These are phyloP conservation scores for Tylopilus sp. DNA, from an alignment of 768 basidiomycete species.

Conservation along the genomic window DNA sequence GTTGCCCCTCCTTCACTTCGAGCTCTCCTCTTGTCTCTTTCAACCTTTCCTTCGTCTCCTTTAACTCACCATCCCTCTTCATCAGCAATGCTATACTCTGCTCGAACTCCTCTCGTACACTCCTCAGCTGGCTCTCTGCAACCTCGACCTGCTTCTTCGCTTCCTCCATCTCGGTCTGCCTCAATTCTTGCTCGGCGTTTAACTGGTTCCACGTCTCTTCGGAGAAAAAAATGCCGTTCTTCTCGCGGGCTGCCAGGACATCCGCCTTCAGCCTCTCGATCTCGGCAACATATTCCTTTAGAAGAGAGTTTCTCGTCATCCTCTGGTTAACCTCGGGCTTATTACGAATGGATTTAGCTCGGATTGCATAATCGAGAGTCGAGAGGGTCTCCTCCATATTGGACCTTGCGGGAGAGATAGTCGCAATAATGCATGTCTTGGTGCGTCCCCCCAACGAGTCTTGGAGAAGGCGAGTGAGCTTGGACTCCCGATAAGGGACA, in stretches of 20 bases:
- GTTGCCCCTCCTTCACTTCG: conserved; percentile 49
- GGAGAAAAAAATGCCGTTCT: conserved; percentile 93
- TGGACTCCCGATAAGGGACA: conserved; percentile 96
- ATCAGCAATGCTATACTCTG: conserved; percentile 78
- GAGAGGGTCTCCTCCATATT: conserved; percentile 98
- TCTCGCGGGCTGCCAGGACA: conserved; percentile 86
- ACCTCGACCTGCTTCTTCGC: conserved; percentile 79
- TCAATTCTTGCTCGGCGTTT: conserved; percentile 69
- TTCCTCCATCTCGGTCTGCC: conserved; percentile 76
- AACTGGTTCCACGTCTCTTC: conserved; percentile 89
- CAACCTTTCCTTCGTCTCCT: conserved; percentile 54
- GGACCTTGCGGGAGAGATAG: conserved; percentile 88
- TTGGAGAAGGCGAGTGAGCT: conserved; percentile 95
- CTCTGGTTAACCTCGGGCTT: conserved; percentile 94
- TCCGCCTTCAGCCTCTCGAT: conserved; percentile 92
- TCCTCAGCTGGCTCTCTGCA: conserved; percentile 76
- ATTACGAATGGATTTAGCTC: conserved; percentile 94
- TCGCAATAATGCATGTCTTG: conserved; percentile 97
- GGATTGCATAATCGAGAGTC: conserved; percentile 93
- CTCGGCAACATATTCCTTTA: conserved; percentile 92
- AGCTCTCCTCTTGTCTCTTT: conserved; percentile 51
- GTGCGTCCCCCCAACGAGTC: conserved; percentile 98
- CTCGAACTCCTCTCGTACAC: conserved; percentile 86
- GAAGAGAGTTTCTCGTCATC: conserved; percentile 85
- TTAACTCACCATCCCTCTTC: conserved; percentile 74